Conservation (phyloP, 2,329 filamentous ascomycete genomes). For the Colletotrichum sp. region DNA sequence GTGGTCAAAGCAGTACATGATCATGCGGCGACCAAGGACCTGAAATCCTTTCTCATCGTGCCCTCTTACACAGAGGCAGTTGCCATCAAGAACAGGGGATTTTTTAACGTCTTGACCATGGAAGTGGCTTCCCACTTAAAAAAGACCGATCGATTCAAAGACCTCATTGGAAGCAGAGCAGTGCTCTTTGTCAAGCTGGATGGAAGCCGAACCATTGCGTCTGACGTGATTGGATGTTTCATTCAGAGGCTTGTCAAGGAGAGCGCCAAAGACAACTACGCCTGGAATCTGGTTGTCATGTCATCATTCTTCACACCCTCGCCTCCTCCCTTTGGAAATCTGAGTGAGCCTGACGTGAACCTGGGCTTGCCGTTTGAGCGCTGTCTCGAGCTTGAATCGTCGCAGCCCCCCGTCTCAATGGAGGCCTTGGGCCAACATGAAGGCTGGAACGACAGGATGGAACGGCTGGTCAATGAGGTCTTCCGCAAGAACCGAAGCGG, state of each 20-base stretch:
- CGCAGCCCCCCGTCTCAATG: neutral
- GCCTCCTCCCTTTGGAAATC: neutral
- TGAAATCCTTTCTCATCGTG: neutral
- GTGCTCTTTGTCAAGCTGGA: neutral
- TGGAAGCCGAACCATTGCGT: neutral
- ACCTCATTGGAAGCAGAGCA: neutral
- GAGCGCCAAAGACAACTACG: neutral
- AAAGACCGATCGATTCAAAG: neutral
- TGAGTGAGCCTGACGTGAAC: neutral
- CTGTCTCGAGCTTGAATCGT: neutral
- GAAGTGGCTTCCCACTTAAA: neutral
- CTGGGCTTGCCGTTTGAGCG: neutral
- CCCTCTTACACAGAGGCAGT: neutral
- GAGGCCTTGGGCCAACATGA: neutral
- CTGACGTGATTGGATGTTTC: neutral
- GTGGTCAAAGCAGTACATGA: neutral
- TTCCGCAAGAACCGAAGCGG: neutral
- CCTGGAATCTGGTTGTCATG: neutral
- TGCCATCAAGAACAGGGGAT: neutral
- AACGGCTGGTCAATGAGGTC: neutral
- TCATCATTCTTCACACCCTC: neutral
- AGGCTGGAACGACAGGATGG: neutral
- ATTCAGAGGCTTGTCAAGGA: neutral
- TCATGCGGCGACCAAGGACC: neutral
- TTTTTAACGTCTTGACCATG: neutral